Conservation (phyloP, 163 green algal species). For the Chlorella variabilis region DNA sequence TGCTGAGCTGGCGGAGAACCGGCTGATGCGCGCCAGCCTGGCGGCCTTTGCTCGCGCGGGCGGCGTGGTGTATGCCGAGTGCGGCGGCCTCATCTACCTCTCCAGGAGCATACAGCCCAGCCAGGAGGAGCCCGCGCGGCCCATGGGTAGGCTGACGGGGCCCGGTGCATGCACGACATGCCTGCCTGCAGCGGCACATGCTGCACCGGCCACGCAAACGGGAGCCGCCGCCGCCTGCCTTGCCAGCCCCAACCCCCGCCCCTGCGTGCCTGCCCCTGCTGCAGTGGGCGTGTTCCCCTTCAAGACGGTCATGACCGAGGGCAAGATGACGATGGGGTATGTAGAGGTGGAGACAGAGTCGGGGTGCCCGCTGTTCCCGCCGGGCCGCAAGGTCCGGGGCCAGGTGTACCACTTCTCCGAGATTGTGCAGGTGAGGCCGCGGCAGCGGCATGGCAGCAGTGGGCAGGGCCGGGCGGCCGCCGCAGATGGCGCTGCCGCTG, state of each 20-base stretch:
- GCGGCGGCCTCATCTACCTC: conserved; percentile 86
- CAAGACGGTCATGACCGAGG: conserved; percentile 65
- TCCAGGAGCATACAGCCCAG: conserved; percentile 70
- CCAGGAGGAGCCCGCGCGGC: conserved; percentile 30
- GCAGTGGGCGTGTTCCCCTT: conserved; percentile 87
- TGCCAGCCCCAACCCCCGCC: no score
- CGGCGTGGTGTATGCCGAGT: conserved; percentile 90
- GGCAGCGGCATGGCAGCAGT: no score
- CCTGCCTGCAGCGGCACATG: neutral
- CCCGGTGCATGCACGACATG: neutral
- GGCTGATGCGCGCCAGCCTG: conserved; percentile 67
- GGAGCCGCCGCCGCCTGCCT: no score
- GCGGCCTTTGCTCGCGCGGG: conserved; percentile 82
- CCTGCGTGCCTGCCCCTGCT: conserved; percentile 6
- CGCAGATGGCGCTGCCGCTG: no score
- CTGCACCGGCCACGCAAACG: neutral
- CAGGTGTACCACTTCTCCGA: conserved; percentile 81
- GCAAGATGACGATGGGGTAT: conserved; percentile 77
- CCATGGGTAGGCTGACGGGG: conserved; percentile 61
- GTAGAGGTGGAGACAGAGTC: conserved; percentile 68
- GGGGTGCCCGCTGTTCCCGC: conserved; percentile 73
- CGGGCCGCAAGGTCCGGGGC: conserved; percentile 61
- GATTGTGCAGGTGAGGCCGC: conserved; percentile 73
- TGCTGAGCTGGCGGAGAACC: conserved; percentile 72
- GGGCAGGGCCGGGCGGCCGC: no score